Evolutionary conservation across 1,139 yeast species (phyloP), one percentile per base, ranked within the genome.

Genomic region (Saccharomyces hybrid): DNA sequence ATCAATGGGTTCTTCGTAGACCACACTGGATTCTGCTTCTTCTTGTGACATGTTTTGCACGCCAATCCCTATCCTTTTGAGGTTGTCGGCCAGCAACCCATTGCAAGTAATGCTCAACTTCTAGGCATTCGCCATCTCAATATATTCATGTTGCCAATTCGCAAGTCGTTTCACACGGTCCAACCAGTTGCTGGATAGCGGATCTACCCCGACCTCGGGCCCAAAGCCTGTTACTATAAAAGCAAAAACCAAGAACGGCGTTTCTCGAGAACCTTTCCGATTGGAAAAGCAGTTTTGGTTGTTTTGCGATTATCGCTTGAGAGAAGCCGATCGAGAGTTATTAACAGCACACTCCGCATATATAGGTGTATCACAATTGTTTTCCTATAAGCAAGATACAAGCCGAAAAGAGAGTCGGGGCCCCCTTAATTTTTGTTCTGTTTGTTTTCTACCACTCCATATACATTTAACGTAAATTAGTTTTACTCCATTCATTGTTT

Each of bases 1-100:
- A 38, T 61, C 61, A 38, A 58, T 57, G 20, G 63, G 60, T 3
- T 60, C 65, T 42, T 62, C 65, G 46, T 57, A 60, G 3, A 59
- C 57, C 9, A 58, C 48, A 30, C 55, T 55, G 7, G 56, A 32
- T 11, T 57, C 59, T 1, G 50, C 48, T 28, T 50, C 48, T 13
- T 59, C 57, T 26, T 55, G 55, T 31, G 56, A 30, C 58, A 53
- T 55, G n/a, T 26, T 47, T 4, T 4, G 13, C 5, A 13, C 25
- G 4, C 23, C 23, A 20, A 5, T 11, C 5, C 13, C 23, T 30
- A 5, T 30, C n/a, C 32, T 13, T 30, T 1, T 30, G 13, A 30
- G 23, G 23, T 3, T 20, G 23, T 20, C 23, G 23, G 23, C 23
- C 23, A 20, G 23, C 23, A 20, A 3, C 23, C 23, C 23, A 20